Conservation (phyloP, 2,329 filamentous ascomycete genomes). For the Diaporthe destruens region DNA sequence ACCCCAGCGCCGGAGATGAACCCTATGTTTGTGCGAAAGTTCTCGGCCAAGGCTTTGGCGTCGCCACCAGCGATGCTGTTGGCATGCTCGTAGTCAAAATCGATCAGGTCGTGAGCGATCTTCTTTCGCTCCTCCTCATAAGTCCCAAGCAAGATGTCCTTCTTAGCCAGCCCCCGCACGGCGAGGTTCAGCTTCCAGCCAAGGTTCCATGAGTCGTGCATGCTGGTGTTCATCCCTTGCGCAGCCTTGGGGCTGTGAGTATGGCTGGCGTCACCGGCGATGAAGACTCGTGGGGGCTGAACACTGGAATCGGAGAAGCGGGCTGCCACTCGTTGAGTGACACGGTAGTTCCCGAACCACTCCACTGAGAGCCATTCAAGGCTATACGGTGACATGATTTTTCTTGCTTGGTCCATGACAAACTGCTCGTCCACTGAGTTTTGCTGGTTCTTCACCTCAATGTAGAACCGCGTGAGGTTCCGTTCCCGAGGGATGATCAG, state of each 20-base stretch:
- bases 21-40: constrained; percentile 77
- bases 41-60: constrained; percentile 71
- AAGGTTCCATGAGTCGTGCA: constrained; percentile 73
- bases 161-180: constrained; percentile 69
- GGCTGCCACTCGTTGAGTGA: constrained; percentile 78
- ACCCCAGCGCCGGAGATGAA: constrained; percentile 81
- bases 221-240: constrained; percentile 74
- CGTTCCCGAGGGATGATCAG: constrained; percentile 79
- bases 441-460: constrained; percentile 66
- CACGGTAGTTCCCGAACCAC: constrained; percentile 81
- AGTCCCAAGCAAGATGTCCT: constrained; percentile 64
- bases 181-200: constrained; percentile 64
- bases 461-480: constrained; percentile 76
- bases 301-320: constrained; percentile 70
- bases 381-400: constrained; percentile 70
- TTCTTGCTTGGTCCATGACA: constrained; percentile 75
- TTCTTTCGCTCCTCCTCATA: constrained; percentile 75
- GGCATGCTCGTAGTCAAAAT: constrained; percentile 70
- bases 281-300: constrained; percentile 67
- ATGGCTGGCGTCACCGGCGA: constrained; percentile 78
- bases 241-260: constrained; percentile 80
- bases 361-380: constrained; percentile 71
- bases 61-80: constrained; percentile 73
- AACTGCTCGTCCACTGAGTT: constrained; percentile 68
- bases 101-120: constrained; percentile 70